phyloP scores from a whole-genome alignment of 208 protist species.

The Strigomonas oncopelti region DNA sequence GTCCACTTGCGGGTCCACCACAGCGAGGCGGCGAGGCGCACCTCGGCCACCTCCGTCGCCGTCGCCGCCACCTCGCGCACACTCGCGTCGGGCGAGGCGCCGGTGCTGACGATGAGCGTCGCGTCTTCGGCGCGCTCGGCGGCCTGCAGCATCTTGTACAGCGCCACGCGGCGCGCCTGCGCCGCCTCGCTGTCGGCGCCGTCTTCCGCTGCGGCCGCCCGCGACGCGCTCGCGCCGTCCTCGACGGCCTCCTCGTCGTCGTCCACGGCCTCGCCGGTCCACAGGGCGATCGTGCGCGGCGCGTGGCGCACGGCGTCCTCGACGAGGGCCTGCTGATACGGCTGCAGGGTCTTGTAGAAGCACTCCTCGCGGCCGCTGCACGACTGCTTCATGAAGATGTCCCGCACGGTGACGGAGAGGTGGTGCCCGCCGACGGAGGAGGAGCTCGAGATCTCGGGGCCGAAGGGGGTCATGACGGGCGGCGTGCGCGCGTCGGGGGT shows the following conservation, averaged over 20 bases:
- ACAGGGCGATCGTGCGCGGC: not conserved
- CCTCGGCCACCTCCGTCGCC: not conserved
- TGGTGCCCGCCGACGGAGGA: slow-evolving; percentile 78
- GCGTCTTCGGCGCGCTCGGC: no score
- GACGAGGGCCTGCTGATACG: slow-evolving; percentile 53
- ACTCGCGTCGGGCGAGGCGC: not conserved
- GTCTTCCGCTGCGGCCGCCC: not conserved
- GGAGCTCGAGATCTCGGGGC: slow-evolving; percentile 35
- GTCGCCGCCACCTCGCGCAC: not conserved
- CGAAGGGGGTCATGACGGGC: not conserved
- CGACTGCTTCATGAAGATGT: slow-evolving; percentile 76
- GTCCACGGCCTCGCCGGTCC: not conserved
- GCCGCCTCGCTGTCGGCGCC: slow-evolving; percentile 2
- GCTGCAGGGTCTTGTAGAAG: slow-evolving; percentile 71
- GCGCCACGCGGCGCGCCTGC: not conserved
- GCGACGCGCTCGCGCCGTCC: not conserved
- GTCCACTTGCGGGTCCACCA: slow-evolving; percentile 13
- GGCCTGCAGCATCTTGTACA: not conserved
- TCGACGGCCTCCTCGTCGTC: not conserved
- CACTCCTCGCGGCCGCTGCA: slow-evolving; percentile 64
- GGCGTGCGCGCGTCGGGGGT: no score
- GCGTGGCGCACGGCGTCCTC: slow-evolving; percentile 25
- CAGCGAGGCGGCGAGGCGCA: slow-evolving; percentile 17
- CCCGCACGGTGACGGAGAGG: slow-evolving; percentile 53
- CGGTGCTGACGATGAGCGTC: not conserved